phyloP scores from a whole-genome alignment of 2,329 filamentous ascomycete species.

The Apiospora koreana region DNA sequence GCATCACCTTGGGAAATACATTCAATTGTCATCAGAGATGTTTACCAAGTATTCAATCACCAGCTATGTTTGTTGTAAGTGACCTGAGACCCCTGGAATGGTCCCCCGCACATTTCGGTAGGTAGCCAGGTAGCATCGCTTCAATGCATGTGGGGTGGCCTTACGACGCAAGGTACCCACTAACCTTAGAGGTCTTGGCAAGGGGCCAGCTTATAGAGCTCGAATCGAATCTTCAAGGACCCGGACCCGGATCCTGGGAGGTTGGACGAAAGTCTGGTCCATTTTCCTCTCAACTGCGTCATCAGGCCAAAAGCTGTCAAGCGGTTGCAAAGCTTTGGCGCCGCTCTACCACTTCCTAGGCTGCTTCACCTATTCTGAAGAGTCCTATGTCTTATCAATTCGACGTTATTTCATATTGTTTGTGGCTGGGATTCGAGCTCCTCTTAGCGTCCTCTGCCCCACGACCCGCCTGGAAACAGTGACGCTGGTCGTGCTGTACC shows the following conservation, averaged over 20 bases:
- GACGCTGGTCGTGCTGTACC: slow-evolving; percentile 3
- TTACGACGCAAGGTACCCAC: not conserved
- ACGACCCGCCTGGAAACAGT: not conserved
- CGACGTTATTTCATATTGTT: not conserved
- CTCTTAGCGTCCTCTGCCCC: not conserved
- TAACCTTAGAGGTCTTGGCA: not conserved
- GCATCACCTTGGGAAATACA: too few relatives aligned
- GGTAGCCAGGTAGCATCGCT: not conserved
- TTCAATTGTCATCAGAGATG: too few relatives aligned
- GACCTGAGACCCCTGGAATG: not conserved
- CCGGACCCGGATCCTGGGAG: not conserved
- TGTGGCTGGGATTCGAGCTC: not conserved
- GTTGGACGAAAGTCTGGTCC: not conserved
- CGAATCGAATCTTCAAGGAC: not conserved
- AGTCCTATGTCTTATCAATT: not conserved
- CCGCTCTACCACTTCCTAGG: not conserved
- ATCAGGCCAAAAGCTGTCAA: not conserved
- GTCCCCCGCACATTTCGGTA: not conserved
- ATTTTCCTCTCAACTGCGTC: not conserved
- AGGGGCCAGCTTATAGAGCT: not conserved
- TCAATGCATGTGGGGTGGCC: not conserved
- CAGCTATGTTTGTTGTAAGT: too few relatives aligned
- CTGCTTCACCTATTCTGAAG: not conserved
- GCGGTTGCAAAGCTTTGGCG: not conserved
- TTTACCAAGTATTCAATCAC: too few relatives aligned